Evolutionary conservation across 2,329 filamentous ascomycete species (phyloP).

Genomic region (Alternaria sp.): DNA sequence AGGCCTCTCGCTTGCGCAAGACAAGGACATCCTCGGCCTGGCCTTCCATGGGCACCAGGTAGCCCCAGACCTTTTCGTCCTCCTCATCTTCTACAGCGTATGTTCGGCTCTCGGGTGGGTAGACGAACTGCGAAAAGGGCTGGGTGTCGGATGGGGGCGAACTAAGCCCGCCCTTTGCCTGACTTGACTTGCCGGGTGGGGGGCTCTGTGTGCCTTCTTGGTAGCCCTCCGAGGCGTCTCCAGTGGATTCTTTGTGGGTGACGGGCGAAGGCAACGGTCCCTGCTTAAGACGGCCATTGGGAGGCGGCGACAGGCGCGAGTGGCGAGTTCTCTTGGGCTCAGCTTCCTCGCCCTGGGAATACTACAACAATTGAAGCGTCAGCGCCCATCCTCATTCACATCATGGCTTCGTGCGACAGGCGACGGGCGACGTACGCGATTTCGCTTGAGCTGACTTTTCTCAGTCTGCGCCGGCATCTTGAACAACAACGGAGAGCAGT

Average conservation of each 20-base stretch:
- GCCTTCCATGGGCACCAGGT: conserved; percentile 82
- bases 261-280: conserved; percentile 81
- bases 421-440: conserved; percentile 66
- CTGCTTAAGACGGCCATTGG: conserved; percentile 61
- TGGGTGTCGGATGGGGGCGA: conserved; percentile 77
- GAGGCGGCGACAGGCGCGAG: conserved; percentile 65
- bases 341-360: conserved; percentile 69
- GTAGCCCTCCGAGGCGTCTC: conserved; percentile 61
- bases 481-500: conserved; percentile 11
- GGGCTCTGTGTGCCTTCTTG: conserved; percentile 79
- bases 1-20: conserved; percentile 76
- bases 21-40: conserved; percentile 75
- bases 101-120: conserved; percentile 74
- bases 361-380: conserved; percentile 58
- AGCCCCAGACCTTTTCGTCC: conserved; percentile 92
- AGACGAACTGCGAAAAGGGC: conserved; percentile 80
- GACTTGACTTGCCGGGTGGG: conserved; percentile 54
- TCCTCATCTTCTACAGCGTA: conserved; percentile 88
- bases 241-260: conserved; percentile 72
- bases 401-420: not conserved
- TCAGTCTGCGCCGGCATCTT: conserved; percentile 69
- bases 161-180: conserved; percentile 58
- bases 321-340: conserved; percentile 86
- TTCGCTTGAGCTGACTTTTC: conserved; percentile 87
- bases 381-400: conserved; percentile 18